Base-by-base conservation (phyloP, 179 eudicot species). In the Heliamphora pulchella region DNA sequence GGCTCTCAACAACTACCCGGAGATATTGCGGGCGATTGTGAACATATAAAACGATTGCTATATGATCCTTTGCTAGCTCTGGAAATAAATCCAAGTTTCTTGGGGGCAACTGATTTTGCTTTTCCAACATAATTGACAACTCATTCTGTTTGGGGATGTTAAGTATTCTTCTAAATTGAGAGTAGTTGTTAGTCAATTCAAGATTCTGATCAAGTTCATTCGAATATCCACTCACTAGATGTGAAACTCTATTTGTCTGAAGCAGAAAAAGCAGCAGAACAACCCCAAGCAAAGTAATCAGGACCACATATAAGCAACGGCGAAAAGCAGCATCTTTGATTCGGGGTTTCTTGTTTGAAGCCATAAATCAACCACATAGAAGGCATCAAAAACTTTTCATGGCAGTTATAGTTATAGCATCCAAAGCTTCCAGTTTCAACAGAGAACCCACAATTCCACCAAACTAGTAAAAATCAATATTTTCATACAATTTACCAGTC, bases 11-110 rank as follows among this genome's bases (percentile, higher is more conserved):
- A 31, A 88, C 98, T 63, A 91, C 86, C 71, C 73, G 81, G 13
- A 95, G 91, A 85, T 95, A 95, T 22, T 92, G 97, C 2, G 98
- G 94, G 75, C 97, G 90, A 78, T 95, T 93, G 80, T 95, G 98
- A 80, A 95, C 98, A 82, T 95, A 95, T 82, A 93, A 87, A 63
- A 95, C 98, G 79, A 95, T 91, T 15, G 86, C 85, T 77, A 91
- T 85, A 78, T 87, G 93, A 86, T 91, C 89, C 69, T 90, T 91
- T 1, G 88, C 83, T 43, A 95, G 76, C 75, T 77, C 80, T 0
- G 98, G 97, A 78, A 82, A 92, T 6, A 88, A 86, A 85, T 93
- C 93, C 82, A 88, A 22, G 85, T 95, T 95, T 82, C 86, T 88
- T 3, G 98, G 98, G 44, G 93, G 89, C 74, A 89, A 85, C 80